Percentiles rank a stretch among this genome's conserved stretches.
phyloP scores from a whole-genome alignment of 2,329 filamentous ascomycete genomes.

The Paraconiothyrium sp. region DNA sequence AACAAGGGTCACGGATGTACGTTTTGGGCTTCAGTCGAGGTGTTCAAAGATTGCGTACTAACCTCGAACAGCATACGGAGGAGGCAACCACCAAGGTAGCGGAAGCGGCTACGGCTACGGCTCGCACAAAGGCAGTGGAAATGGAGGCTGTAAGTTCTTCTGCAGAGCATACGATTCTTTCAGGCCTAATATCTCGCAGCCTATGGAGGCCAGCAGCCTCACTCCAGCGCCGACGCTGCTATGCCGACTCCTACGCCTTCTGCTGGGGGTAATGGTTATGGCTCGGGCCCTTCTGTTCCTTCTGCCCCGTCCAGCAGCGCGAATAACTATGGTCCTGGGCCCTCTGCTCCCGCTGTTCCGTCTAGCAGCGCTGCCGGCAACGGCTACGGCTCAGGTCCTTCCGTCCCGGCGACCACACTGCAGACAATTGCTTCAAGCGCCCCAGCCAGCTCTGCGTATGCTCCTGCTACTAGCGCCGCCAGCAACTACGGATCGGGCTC shows the following conservation, averaged over 20 bases:
- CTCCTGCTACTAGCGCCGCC: background rate
- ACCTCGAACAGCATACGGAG: slow-evolving; percentile 6
- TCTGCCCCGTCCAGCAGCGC: background rate
- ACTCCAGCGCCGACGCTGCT: slow-evolving; percentile 1
- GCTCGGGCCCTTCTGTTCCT: background rate
- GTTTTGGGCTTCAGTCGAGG: no score
- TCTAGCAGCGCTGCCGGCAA: slow-evolving; percentile 2
- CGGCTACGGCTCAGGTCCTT: background rate
- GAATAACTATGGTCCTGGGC: background rate
- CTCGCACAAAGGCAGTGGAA: background rate
- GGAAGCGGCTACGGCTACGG: background rate
- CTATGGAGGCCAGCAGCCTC: background rate
- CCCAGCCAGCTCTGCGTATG: background rate
- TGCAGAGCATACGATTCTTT: background rate
- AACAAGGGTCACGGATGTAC: background rate
- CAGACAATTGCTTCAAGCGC: slow-evolving; percentile 8
- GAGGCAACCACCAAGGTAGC: background rate
- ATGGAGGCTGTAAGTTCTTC: background rate
- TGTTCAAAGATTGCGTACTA: background rate
- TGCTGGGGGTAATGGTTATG: slow-evolving; percentile 4
- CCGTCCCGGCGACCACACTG: slow-evolving; percentile 2
- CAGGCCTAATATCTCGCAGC: background rate
- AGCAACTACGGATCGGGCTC: slow-evolving; percentile 1
- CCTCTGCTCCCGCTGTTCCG: background rate
- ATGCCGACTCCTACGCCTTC: slow-evolving; percentile 7